Base-by-base conservation (phyloP, 108 stramenopile species). In the Skeletonema menzelii region DNA sequence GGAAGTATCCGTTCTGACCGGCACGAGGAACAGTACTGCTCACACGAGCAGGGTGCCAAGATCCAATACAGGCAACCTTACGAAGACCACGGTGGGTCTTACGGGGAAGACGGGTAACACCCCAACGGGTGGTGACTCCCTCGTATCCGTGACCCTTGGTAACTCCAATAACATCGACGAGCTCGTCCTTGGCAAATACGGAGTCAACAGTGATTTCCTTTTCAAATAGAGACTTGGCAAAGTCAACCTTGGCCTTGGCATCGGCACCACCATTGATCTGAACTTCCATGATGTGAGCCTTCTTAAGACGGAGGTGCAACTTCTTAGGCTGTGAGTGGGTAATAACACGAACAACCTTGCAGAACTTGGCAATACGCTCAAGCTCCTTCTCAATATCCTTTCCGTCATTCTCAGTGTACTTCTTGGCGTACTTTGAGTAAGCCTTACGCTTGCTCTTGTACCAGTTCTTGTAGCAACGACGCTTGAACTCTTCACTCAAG, bases 381-480 rank as follows among this genome's bases (percentile, higher is more conserved):
- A 99, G 85, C 85, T 98, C 98, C 42, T 86, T 79, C 56, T 98
- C 97, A 61, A 99, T 96, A 59, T 96, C 96, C 75, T 95, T 91
- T 26, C 88, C 94, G 44, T 83, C 94, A 37, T 95, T 92, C 59
- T 87, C 96, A 32, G 82, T 82, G 89, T 97, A 97, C 86, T 99
- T 99, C 86, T 96, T 95, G 67, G 98, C 97, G 85, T 99, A 99
- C 86, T 98, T 97, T 91, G 98, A 97, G 94, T 97, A 99, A 65
- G 99, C 99, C 98, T 99, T 99, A 65, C 95, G 90, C 97, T 99
- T 99, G 86, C 88, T 86, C 80, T 88, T 87, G 97, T 97, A 99
- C 99, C 99, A 99, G 94, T 99, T 99, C 98, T 99, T 99, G 98
- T 99, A 99, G 79, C 97, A 90, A 73, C 98, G 92, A 85, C 99